Conservation (phyloP, 768 basidiomycete genomes). For the Phaffia tasmanica region DNA sequence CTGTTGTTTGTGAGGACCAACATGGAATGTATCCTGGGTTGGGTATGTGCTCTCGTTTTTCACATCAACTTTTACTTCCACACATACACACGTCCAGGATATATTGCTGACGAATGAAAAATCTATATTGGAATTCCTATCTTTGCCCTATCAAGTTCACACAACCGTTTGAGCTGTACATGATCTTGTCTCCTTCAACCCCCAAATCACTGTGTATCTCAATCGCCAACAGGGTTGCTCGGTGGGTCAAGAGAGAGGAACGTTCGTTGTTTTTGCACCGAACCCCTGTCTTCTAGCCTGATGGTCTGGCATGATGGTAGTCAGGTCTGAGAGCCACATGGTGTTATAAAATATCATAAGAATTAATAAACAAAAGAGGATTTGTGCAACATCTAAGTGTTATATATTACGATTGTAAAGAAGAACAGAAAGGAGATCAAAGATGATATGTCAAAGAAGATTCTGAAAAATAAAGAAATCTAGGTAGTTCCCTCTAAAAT, state of each 20-base stretch:
- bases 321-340: too few species aligned
- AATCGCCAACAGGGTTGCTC: constrained; percentile 75
- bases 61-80: background rate
- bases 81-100: background rate
- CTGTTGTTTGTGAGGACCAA: constrained; percentile 77
- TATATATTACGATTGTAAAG: too few species aligned
- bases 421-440: too few species aligned
- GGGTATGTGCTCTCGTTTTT: constrained; percentile 54
- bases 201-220: constrained; percentile 80
- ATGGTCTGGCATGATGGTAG: too few species aligned
- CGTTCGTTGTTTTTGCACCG: constrained; percentile 65
- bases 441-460: too few species aligned
- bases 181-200: constrained; percentile 65
- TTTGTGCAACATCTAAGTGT: too few species aligned
- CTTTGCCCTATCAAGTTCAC: constrained; percentile 53
- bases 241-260: constrained; percentile 89
- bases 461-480: background rate
- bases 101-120: background rate
- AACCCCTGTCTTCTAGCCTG: constrained; percentile 67
- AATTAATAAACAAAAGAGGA: too few species aligned
- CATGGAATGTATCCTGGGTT: constrained; percentile 81
- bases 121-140: background rate
- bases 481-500: constrained; percentile 18
- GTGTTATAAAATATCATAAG: too few species aligned
- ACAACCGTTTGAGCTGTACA: constrained; percentile 82